Conservation (phyloP, 2,329 filamentous ascomycete genomes). For the Cyphellophora europaea region DNA sequence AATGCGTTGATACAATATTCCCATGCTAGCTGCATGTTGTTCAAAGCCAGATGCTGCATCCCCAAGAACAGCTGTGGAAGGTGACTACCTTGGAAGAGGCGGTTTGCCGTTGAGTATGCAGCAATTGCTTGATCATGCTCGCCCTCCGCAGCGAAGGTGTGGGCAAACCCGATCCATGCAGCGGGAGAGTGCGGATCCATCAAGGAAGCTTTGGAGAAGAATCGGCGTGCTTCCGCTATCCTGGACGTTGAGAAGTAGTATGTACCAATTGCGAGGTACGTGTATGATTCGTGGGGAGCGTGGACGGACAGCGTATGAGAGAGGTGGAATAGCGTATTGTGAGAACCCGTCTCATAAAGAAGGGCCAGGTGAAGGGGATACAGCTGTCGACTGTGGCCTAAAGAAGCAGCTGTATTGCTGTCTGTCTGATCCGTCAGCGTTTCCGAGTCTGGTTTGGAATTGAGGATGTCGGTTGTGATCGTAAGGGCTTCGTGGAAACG, state of each 20-base stretch:
- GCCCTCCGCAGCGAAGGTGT: conserved; percentile 94
- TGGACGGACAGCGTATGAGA: conserved; percentile 87
- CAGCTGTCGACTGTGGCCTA: conserved; percentile 44
- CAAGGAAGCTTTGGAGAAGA: conserved; percentile 94
- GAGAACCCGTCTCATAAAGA: conserved; percentile 76
- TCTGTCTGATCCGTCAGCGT: conserved; percentile 24
- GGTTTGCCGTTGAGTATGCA: conserved; percentile 88
- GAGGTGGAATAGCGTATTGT: conserved; percentile 82
- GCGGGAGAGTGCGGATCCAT: conserved; percentile 97
- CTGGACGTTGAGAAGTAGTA: conserved; percentile 88
- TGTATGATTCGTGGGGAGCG: conserved; percentile 81
- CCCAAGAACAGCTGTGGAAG: conserved; percentile 90
- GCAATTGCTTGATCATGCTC: conserved; percentile 98
- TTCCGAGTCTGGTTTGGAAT: conserved; percentile 77
- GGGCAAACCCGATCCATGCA: conserved; percentile 97
- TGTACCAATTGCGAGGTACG: conserved; percentile 88
- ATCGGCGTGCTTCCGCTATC: conserved; percentile 85
- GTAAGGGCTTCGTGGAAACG: conserved; percentile 79
- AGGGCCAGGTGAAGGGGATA: conserved; percentile 89
- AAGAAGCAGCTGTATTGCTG: conserved; percentile 20
- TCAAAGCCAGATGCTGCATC: conserved; percentile 95
- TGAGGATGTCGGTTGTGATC: conserved; percentile 74
- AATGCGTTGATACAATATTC: conserved; percentile 92
- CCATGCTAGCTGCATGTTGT: conserved; percentile 86
- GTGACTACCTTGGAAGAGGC: conserved; percentile 93